Base-by-base conservation (phyloP, 2,329 filamentous ascomycete species). In the Beauveria bassiana region DNA sequence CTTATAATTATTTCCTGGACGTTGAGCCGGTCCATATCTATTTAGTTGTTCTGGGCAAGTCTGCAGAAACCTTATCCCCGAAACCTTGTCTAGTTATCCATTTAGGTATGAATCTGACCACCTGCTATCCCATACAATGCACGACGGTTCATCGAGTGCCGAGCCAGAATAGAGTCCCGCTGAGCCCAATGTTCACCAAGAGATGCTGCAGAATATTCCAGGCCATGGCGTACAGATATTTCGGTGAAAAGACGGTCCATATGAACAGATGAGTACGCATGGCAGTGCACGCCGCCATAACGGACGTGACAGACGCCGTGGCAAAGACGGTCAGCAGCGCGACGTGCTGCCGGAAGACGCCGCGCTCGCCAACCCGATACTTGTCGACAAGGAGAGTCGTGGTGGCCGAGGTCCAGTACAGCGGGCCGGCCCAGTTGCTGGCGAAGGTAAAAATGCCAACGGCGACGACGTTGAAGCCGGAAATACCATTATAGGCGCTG, bases 181-280 rank as follows among this genome's bases (percentile, higher is more conserved):
- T 86, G 49, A 88, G 66, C 5, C 82, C 77, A 40, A 93, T 68
- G 72, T 93, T 92, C 49, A 93, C 78, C 43, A 82, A 71, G 64
- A 93, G 71, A 82, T 99, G 93, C 77, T 93, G 91, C 8, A 85
- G 90, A 51, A 93, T 70, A 64, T 84, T 86, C 96, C 95, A 99
- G 16, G 89, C 91, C 80, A 95, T 88, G 65, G 86, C 90, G 72
- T 96, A 99, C 66, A 99, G 76, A 73, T 93, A 98, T 74, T 98
- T 99, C 0, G 95, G 95, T 65, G 91, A 96, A 74, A 99, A 99
- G 12, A 99, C 95, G 0, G 93, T 98, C 95, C 95, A 99, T 64
- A 99, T 93, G 72, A 99, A 99, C 62, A 99, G 74, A 79, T 99
- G 95, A 34, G 90, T 91, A 66, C 93, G 80, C 70, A 99, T 74